phyloP scores from a whole-genome alignment of 177 flowering plant species.

The Tripterygium wilfordii region DNA sequence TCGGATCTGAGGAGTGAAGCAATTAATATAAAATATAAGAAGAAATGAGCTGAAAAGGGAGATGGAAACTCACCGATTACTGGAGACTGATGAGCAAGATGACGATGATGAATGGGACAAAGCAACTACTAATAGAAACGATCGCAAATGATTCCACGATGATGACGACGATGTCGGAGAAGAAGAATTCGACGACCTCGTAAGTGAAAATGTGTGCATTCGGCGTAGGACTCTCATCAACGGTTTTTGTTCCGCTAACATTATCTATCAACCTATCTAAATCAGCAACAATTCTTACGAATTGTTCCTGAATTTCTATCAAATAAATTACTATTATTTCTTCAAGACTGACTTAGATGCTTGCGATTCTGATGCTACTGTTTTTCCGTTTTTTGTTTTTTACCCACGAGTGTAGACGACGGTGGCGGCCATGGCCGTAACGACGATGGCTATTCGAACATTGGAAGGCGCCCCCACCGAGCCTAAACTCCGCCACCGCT shows the following conservation, averaged over 20 bases:
- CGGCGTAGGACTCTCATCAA: slow-evolving; percentile 19
- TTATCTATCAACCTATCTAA: slow-evolving; percentile 1
- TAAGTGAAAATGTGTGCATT: slow-evolving; percentile 14
- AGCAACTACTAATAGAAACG: slow-evolving; percentile 26
- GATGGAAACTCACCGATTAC: slow-evolving; percentile 20
- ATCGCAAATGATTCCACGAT: slow-evolving; percentile 31
- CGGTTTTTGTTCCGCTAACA: slow-evolving; percentile 18
- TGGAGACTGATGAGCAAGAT: slow-evolving; percentile 22
- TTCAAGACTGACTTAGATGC: too few relatives aligned
- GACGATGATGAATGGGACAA: slow-evolving; percentile 19
- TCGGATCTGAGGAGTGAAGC: slow-evolving; percentile 2
- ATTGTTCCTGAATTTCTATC: too few relatives aligned
- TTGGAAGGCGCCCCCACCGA: slow-evolving; percentile 16
- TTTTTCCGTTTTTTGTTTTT: slow-evolving; percentile 1
- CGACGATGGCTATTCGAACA: slow-evolving; percentile 34
- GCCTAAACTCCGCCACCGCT: slow-evolving; percentile 16
- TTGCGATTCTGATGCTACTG: too few relatives aligned
- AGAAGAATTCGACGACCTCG: slow-evolving; percentile 11
- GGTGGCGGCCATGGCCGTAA: slow-evolving; percentile 54
- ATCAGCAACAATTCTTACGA: neutral
- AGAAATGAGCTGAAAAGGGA: neutral
- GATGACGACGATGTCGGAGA: slow-evolving; percentile 21
- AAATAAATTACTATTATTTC: too few relatives aligned
- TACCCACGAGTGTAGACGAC: slow-evolving; percentile 40
- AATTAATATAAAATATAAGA: too few relatives aligned